phyloP scores from a whole-genome alignment of 257 asterid genomes.

The Fraxinus pennsylvanica region DNA sequence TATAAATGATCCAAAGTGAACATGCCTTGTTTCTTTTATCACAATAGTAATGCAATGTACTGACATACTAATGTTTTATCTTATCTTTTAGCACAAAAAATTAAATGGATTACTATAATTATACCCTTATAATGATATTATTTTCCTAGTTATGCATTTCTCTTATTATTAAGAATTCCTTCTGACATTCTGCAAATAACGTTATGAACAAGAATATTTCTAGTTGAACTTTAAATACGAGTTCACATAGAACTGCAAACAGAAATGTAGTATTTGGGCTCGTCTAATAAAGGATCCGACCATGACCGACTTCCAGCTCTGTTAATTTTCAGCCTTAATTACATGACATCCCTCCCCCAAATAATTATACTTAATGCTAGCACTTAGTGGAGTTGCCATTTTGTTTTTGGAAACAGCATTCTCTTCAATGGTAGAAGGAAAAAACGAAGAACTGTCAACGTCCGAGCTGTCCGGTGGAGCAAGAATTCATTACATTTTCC shows the following conservation, averaged over 20 bases:
- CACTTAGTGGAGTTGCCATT: background rate
- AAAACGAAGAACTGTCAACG: slow-evolving; percentile 64
- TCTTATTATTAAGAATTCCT: background rate
- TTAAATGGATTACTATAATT: background rate
- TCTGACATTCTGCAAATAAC: background rate
- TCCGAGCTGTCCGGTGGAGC: slow-evolving; percentile 66
- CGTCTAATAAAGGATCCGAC: background rate
- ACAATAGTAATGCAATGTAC: background rate
- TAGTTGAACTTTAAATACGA: background rate
- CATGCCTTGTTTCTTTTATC: background rate
- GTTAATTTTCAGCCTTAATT: background rate
- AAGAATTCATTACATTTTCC: slow-evolving; percentile 63
- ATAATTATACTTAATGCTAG: background rate
- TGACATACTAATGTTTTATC: background rate
- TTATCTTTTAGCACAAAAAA: background rate
- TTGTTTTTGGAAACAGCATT: slow-evolving; percentile 43
- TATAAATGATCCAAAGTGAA: background rate
- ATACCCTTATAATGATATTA: background rate
- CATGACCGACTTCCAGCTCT: background rate
- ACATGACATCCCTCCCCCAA: background rate
- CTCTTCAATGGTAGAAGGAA: slow-evolving; percentile 62
- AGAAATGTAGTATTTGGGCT: background rate
- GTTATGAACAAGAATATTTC: background rate
- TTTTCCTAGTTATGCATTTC: background rate
- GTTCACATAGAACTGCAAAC: background rate